phyloP scores from a whole-genome alignment of 2,329 filamentous ascomycete genomes.

The Sarocladium brachiariae region DNA sequence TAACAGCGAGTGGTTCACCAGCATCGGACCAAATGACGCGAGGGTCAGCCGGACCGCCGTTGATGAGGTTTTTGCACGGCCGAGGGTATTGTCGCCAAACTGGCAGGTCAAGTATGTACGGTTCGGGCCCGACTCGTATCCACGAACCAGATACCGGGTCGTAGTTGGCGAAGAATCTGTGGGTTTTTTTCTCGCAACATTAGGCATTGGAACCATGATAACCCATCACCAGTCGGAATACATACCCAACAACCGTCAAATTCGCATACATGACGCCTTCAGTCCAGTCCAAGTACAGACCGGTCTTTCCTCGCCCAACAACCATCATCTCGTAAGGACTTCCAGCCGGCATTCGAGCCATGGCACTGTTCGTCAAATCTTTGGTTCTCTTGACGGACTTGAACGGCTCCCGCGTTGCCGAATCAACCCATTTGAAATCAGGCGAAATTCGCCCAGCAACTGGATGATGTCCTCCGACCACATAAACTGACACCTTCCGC shows the following conservation, averaged over 20 bases:
- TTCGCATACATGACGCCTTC: constrained; percentile 10
- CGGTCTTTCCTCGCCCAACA: constrained; percentile 9
- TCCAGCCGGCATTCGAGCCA: constrained; percentile 13
- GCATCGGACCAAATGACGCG: constrained; percentile 14
- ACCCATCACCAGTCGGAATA: too few species aligned
- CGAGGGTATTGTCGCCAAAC: constrained; percentile 14
- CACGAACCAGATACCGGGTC: constrained; percentile 7
- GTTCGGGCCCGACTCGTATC: constrained; percentile 11
- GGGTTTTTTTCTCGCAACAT: too few species aligned
- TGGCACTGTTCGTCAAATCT: constrained; percentile 13
- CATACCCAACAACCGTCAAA: constrained; percentile 12
- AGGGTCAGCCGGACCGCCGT: constrained; percentile 11
- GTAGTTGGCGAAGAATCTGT: constrained; percentile 11
- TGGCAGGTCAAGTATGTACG: constrained; percentile 12
- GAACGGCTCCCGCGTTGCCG: constrained; percentile 9
- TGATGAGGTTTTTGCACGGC: constrained; percentile 10
- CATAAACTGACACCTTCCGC: constrained; percentile 2
- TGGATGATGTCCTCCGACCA: constrained; percentile 11
- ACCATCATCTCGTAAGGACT: constrained; percentile 13
- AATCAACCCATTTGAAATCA: constrained; percentile 12
- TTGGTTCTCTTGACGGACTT: constrained; percentile 8
- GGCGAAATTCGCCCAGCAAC: constrained; percentile 6
- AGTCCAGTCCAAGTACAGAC: constrained; percentile 8
- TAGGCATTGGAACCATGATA: too few species aligned
- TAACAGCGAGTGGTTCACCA: constrained; percentile 12